A percentile compares a stretch with the other conserved stretches of the same genome.
Evolutionary conservation across 1,139 yeast species (phyloP).

Genomic region (Citeromyces siamensis): DNA sequence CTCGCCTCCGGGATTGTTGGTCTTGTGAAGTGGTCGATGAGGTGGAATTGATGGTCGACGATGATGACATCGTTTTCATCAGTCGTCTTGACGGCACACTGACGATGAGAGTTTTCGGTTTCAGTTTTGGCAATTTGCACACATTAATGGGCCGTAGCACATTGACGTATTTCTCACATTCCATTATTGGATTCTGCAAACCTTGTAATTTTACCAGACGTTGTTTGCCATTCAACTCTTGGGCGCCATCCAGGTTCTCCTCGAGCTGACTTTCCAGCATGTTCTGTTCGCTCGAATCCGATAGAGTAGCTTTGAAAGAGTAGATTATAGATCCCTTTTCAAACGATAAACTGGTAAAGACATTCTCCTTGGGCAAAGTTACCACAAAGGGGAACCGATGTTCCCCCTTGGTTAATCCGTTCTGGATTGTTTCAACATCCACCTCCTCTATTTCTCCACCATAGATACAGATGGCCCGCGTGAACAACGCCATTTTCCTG

Average conservation of each 20-base stretch:
- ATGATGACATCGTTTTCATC: slow-evolving; percentile 31
- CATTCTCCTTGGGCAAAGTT: slow-evolving; percentile 56
- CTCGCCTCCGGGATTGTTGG: neutral
- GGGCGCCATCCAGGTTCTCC: neutral
- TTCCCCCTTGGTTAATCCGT: slow-evolving; percentile 62
- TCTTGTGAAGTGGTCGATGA: slow-evolving; percentile 19
- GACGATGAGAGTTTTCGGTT: slow-evolving; percentile 52
- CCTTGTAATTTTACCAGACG: neutral
- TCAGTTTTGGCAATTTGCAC: slow-evolving; percentile 49
- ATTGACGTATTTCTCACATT: slow-evolving; percentile 44
- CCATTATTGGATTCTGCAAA: slow-evolving; percentile 18
- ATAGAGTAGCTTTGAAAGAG: slow-evolving; percentile 42
- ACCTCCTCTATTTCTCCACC: slow-evolving; percentile 26
- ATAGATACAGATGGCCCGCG: slow-evolving; percentile 56
- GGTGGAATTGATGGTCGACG: slow-evolving; percentile 31
- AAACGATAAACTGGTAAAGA: slow-evolving; percentile 68
- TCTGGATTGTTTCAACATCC: slow-evolving; percentile 10
- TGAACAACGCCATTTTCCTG: slow-evolving; percentile 40
- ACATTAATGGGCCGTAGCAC: slow-evolving; percentile 70
- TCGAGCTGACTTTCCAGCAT: slow-evolving; percentile 1
- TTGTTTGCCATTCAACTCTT: slow-evolving; percentile 3
- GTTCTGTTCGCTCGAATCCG: slow-evolving; percentile 11
- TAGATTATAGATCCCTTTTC: slow-evolving; percentile 80
- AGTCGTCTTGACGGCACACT: slow-evolving; percentile 25
- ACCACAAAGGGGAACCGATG: slow-evolving; percentile 83